Base-by-base conservation (phyloP, 495 filamentous ascomycete species). In the Tetracladium setigerum region DNA sequence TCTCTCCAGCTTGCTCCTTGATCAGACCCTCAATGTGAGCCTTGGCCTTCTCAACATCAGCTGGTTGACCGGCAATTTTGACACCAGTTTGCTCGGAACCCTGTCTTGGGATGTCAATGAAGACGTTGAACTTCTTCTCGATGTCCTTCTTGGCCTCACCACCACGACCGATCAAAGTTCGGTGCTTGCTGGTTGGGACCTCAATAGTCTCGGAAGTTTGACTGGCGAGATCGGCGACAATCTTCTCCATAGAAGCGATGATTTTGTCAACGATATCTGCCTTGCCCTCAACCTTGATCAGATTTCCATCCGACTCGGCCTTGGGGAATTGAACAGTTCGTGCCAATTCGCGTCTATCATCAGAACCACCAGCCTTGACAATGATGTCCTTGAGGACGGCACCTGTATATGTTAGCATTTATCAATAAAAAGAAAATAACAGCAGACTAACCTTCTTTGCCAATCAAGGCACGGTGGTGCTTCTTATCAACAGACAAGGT, bases 291-390 rank as follows among this genome's bases (percentile, higher is more conserved):
- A 99, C 74, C 55, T 78, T 84, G 62, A 99, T 95, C 19, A 77
- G 75, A 51, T 83, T 84, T n/a, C 83, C 87, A 33, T 91, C 87
- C 3, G 81, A 69, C 30, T 86, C 86, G 46, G 77, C 74, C 57
- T 82, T 79, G 18, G 92, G 92, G 73, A 99, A 96, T 58, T 87
- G 86, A 50, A 99, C 86, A 56, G 87, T 84, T 39, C 89, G 85
- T 27, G 86, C 84, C 44, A 85, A 76, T 46, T 87, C 83, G 15
- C 83, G 79, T 39, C 80, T 74, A 54, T 95, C 89, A 55, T 86
- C 84, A 16, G 89, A 87, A 10, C 94, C 92, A 41, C 92, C 92
- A 30, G 92, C 89, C 58, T 85, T 78, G 44, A 84, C 69, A 40
- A 97, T 82, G 49, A 99, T 89, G 37, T 87, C 80, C 52, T 84